These are phyloP conservation scores for Teunomyces stri DNA, from an alignment of 805 yeast species.

Conservation along the genomic window DNA sequence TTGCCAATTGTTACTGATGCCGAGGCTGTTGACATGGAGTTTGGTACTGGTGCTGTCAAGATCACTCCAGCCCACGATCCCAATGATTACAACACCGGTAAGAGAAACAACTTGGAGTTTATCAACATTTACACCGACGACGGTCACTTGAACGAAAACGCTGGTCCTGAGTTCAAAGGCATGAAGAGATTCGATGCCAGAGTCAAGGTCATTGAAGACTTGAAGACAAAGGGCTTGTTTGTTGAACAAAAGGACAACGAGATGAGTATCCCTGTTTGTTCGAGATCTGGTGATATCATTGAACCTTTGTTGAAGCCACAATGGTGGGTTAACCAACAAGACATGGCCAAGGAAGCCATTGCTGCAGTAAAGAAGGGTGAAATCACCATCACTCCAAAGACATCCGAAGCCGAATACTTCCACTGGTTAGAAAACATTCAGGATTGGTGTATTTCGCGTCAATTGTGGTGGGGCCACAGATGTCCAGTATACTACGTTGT, in stretches of 20 bases:
- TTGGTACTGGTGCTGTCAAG: conserved; percentile 99
- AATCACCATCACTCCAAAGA: conserved; percentile 77
- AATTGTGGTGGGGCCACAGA: conserved; percentile 94
- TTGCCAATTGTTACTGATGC: conserved; percentile 86
- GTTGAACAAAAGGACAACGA: conserved; percentile 90
- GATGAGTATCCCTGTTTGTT: conserved; percentile 92
- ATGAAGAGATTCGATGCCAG: conserved; percentile 95
- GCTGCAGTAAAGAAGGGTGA: conserved; percentile 81
- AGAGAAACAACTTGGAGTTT: conserved; percentile 84
- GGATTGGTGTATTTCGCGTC: conserved; percentile 99
- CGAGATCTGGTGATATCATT: conserved; percentile 94
- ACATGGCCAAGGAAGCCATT: conserved; percentile 85
- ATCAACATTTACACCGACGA: conserved; percentile 90
- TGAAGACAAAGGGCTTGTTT: conserved; percentile 70
- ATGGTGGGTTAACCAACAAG: conserved; percentile 96
- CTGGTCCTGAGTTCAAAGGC: conserved; percentile 87
- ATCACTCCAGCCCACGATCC: conserved; percentile 98
- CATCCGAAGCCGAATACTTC: conserved; percentile 90
- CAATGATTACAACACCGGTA: conserved; percentile 96
- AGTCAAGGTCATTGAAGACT: conserved; percentile 71
- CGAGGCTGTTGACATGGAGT: conserved; percentile 98
- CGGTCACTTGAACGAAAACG: conserved; percentile 84
- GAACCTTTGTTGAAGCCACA: conserved; percentile 98
- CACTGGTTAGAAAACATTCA: conserved; percentile 95
- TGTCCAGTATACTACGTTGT: conserved; percentile 91